phyloP scores from a whole-genome alignment of 495 filamentous ascomycete genomes.

The Trichoderma orchidacearum region DNA sequence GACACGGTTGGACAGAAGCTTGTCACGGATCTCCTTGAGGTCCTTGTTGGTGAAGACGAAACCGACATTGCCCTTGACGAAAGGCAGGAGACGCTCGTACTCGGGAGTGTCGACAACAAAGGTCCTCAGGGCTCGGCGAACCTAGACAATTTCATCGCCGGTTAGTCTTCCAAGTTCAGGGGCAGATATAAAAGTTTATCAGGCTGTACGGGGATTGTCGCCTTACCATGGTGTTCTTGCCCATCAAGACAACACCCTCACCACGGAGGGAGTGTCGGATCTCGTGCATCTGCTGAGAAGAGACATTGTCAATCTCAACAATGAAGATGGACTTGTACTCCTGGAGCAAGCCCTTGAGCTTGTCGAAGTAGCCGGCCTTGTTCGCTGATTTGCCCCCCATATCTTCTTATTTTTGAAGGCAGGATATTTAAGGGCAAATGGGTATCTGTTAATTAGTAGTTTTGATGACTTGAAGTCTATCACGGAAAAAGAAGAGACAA shows the following conservation, averaged over 20 bases:
- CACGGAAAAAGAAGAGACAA: neutral
- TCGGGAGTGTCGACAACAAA: constrained; percentile 85
- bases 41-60: constrained; percentile 99
- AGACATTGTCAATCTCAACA: constrained; percentile 89
- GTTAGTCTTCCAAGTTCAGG: constrained; percentile 8
- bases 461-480: neutral
- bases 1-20: constrained; percentile 93
- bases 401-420: constrained; percentile 88
- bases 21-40: constrained; percentile 79
- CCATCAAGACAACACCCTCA: constrained; percentile 92
- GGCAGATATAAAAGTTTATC: neutral
- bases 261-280: constrained; percentile 81
- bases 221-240: constrained; percentile 96
- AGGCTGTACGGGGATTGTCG: too few relatives aligned
- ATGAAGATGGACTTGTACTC: constrained; percentile 95
- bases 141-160: constrained; percentile 26
- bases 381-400: constrained; percentile 96
- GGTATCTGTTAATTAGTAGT: constrained; percentile 10
- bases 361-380: constrained; percentile 98
- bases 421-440: constrained; percentile 89
- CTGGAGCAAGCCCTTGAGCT: constrained; percentile 88
- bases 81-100: constrained; percentile 91
- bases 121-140: constrained; percentile 93
- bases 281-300: constrained; percentile 99
- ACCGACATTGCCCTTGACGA: constrained; percentile 94